Evolutionary conservation across 768 basidiomycete species (phyloP), one percentile per base, ranked within the genome.

Genomic region (Leccinellum rugosiceps): DNA sequence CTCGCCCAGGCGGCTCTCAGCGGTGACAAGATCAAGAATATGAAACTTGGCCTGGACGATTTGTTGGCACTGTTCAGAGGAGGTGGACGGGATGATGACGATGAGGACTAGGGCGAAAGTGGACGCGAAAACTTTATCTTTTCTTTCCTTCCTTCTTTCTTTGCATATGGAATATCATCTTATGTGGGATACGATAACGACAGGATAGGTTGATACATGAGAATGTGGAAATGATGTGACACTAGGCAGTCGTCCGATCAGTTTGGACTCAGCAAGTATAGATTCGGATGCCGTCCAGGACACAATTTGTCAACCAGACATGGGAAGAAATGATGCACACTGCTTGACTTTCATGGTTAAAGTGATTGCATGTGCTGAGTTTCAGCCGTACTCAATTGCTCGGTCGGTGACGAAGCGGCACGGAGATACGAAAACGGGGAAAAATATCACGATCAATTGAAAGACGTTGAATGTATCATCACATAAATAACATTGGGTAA

Each of bases 1-100:
- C 80, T 98, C 1, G 85, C 95, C 2, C 79, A 79, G 25, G 92
- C 94, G 1, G 92, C 94, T 0, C 73, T 98, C 56, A 88, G 90
- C 31, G 96, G 96, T 9, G 87, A 92, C 74, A 93, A 89, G 73
- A 78, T 91, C 67, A 90, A 92, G 82, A 84, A 86, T 65, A 82
- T 86, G 80, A 87, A 85, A 61, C 83, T 98, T 21, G 86, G 88
- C 10, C 76, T 94, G 74, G 86, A 94, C 25, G 95, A 98, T 58
- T 79, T 98, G 60, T 81, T 95, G 73, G 87, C 85, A 0, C 75
- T 94, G 38, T 92, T 94, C 80, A 77, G 80, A 55, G 78, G 79
- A 45, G 82, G 83, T 47, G 78, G 77, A 15, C 75, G 75, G 13
- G 77, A 85, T 48, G 85, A 85, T 17, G 86, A 87, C 19, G 86